Base-by-base conservation (phyloP, 23 red algal genomes). In the Agarophyton chilense region DNA sequence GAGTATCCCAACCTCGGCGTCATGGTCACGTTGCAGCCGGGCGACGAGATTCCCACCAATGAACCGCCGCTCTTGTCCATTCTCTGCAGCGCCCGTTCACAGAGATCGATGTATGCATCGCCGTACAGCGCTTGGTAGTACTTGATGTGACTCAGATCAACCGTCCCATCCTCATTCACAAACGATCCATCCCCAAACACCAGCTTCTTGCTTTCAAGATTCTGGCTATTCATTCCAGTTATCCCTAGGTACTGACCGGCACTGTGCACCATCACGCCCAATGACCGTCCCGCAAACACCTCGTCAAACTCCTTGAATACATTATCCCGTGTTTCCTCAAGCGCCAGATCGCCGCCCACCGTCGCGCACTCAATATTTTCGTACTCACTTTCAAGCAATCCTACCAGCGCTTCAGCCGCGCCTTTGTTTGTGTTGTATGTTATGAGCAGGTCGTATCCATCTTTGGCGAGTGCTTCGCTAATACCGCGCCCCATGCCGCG, bases 51-150 rank as follows among this genome's bases (percentile, higher is more conserved):
- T 22, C 67, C 67, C 19, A 73, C 13, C 1, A 73, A 33, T 50
- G 67, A 73, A n/a, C 32, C 67, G 67, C 13, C 29, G 17, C 3
- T 11, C 14, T 73, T 6, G 18, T 39, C 17, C 64, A 71, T 71
- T 6, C 64, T 13, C 64, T 39, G 36, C 24, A 71, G 31, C 5
- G 36, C 6, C 19, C 64, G 64, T 45, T 71, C 64, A 19, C 64
- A 73, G 19, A 73, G 45, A 25, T 73, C 32, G 41, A 73, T 50
- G 41, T 10, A 42, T 12, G 67, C 67, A 8, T 73, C 67, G 2
- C 67, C 67, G 24, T 71, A 71, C 64, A 71, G 18, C 5, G 34
- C 41, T 18, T 71, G 64, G 24, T 32, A 71, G 64, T 71, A 71
- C 2, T 28, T 71, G 2, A 45, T 25, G 16, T 39, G 11, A 7